Evolutionary conservation across 768 basidiomycete genomes (phyloP), one percentile per base, ranked within the genome.

Genomic region (Suillus clintonianus): DNA sequence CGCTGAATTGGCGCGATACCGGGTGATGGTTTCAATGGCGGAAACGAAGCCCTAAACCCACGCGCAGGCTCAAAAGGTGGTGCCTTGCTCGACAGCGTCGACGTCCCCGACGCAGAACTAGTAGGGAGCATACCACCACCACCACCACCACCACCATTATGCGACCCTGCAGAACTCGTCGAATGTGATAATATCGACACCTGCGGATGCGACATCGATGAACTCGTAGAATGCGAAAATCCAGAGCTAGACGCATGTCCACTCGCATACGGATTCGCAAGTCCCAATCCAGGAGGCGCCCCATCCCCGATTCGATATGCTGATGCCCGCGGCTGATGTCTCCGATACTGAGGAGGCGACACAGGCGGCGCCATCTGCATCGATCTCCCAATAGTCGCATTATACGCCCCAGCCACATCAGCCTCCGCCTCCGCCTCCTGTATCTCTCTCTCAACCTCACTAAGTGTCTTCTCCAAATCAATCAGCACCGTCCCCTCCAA

Each of bases 401-500:
- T 72, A 58, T 76, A 47, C 36, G 43, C 22, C 39, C 24, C 48
- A n/a, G 10, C 39, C 22, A 17, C 34, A 17, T 42, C 65, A 63
- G n/a, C 68, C 69, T 65, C 68, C 30, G 42, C 4, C 30, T 71
- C 70, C 13, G 43, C 65, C 17, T 63, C 60, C 66, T 67, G 73
- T 24, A 91, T 83, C 74, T 93, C 88, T 30, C 78, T 77, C 67
- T 85, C 83, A 57, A 91, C 76, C 48, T 83, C 83, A 63, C 78
- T 78, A 48, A 94, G 78, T 72, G 88, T 85, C 56, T 84, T 82
- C 74, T 92, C 91, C 47, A 94, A 80, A 64, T 90, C 90, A 1
- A 82, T 82, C 19, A 94, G 79, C 15, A 82, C 77, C 36, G 76
- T 76, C 5, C 69, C 77, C 70, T 91, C 89, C 59, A 92, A 74